Conservation (phyloP, 805 yeast species). For the Metschnikowia rubicola region DNA sequence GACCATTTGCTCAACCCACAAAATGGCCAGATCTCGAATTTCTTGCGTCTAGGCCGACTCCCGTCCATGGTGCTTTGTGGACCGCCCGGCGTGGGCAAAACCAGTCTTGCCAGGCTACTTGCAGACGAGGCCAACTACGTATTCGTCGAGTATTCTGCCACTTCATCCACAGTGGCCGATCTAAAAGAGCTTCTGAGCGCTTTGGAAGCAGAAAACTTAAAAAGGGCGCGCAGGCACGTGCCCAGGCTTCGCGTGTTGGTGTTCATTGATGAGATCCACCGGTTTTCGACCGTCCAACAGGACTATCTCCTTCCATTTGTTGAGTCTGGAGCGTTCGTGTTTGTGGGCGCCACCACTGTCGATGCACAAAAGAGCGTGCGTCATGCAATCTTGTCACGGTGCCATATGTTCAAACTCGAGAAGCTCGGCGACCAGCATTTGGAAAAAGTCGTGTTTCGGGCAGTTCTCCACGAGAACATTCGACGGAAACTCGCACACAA, state of each 20-base stretch:
- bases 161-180: constrained; percentile 65
- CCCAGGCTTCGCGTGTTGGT: constrained; percentile 40
- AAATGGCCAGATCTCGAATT: constrained; percentile 60
- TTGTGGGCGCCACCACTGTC: constrained; percentile 90
- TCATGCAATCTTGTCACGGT: constrained; percentile 78
- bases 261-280: constrained; percentile 89
- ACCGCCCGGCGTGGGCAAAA: constrained; percentile 94
- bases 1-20: constrained; percentile 60
- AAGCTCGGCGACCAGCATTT: constrained; percentile 51
- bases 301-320: constrained; percentile 81
- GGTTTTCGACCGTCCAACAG: constrained; percentile 84
- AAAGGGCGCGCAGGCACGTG: constrained; percentile 27
- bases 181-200: constrained; percentile 56
- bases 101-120: constrained; percentile 72
- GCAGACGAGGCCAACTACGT: constrained; percentile 51
- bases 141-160: constrained; percentile 82
- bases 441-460: constrained; percentile 50
- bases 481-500: constrained; percentile 17
- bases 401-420: constrained; percentile 71
- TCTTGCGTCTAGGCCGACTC: constrained; percentile 57
- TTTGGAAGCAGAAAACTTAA: constrained; percentile 43
- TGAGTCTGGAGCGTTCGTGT: constrained; percentile 75
- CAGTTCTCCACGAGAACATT: constrained; percentile 42
- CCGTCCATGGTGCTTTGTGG: constrained; percentile 94
- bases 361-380: constrained; percentile 74